Evolutionary conservation across 2,329 filamentous ascomycete species (phyloP).

Genomic region (Paraconiothyrium brasiliense): DNA sequence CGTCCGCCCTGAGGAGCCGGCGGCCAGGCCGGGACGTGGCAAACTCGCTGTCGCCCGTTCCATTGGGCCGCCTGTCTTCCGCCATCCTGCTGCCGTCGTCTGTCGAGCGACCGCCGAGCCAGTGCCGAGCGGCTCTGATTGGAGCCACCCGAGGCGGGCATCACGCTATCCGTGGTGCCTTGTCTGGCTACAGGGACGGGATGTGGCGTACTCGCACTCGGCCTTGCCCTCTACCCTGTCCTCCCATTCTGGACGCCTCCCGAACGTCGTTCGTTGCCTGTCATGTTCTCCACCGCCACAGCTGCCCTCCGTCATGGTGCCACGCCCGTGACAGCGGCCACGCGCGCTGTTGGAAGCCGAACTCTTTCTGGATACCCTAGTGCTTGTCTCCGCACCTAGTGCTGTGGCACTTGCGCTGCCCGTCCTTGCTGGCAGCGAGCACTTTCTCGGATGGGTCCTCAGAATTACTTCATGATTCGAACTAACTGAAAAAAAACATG

Average conservation of each 20-base stretch:
- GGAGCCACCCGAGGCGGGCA: neutral
- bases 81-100: neutral
- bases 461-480: constrained; percentile 24
- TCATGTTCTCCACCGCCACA: constrained; percentile 20
- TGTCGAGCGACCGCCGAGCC: neutral
- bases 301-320: constrained; percentile 22
- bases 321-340: constrained; percentile 31
- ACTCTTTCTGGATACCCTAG: constrained; percentile 11
- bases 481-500: constrained; percentile 17
- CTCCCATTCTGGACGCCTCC: neutral
- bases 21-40: constrained; percentile 40
- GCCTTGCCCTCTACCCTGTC: no score
- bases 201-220: no score
- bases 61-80: constrained; percentile 23
- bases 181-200: neutral
- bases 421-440: constrained; percentile 4
- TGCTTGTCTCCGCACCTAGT: constrained; percentile 4
- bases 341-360: constrained; percentile 26
- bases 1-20: constrained; percentile 13
- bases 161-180: constrained; percentile 6
- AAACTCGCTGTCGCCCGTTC: constrained; percentile 18
- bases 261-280: constrained; percentile 24
- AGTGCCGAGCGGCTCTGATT: constrained; percentile 2
- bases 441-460: constrained; percentile 2
- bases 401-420: constrained; percentile 5